Evolutionary conservation across 2,329 filamentous ascomycete genomes (phyloP).

Genomic region (Chrysoporthe deuterocubensis): DNA sequence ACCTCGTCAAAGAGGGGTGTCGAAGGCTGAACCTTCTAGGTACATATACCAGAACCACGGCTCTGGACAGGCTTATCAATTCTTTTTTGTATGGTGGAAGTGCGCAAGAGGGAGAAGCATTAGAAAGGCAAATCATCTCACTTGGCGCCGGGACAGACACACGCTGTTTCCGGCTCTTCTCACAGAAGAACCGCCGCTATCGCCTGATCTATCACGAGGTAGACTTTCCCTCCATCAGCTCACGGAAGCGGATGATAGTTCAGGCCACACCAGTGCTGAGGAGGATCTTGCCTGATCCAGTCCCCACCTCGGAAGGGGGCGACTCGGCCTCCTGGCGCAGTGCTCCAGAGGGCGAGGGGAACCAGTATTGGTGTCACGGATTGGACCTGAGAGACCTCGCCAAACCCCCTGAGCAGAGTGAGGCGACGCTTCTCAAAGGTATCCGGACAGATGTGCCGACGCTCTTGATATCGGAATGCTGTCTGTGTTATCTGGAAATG

Average conservation of each 20-base stretch:
- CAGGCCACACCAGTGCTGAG: conserved; percentile 51
- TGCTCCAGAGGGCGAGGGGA: conserved; percentile 41
- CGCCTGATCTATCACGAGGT: conserved; percentile 84
- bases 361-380: conserved; percentile 62
- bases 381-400: conserved; percentile 71
- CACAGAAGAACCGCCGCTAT: conserved; percentile 40
- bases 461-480: conserved; percentile 91
- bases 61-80: conserved; percentile 77
- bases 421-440: conserved; percentile 17
- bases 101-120: conserved; percentile 32
- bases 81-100: conserved; percentile 63
- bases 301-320: conserved; percentile 16
- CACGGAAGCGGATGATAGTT: conserved; percentile 63
- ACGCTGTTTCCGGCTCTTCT: conserved; percentile 76
- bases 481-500: conserved; percentile 82
- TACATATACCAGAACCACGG: conserved; percentile 88
- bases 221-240: conserved; percentile 80
- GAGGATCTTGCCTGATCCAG: conserved; percentile 43
- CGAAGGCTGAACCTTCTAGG: conserved; percentile 68
- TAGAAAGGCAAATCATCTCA: conserved; percentile 78
- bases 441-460: conserved; percentile 70
- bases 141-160: conserved; percentile 95
- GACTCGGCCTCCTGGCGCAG: conserved; percentile 46
- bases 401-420: background rate
- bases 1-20: conserved; percentile 59